phyloP scores from a whole-genome alignment of 2,329 filamentous ascomycete species.

The Magnaporthiopsis rhizophila region DNA sequence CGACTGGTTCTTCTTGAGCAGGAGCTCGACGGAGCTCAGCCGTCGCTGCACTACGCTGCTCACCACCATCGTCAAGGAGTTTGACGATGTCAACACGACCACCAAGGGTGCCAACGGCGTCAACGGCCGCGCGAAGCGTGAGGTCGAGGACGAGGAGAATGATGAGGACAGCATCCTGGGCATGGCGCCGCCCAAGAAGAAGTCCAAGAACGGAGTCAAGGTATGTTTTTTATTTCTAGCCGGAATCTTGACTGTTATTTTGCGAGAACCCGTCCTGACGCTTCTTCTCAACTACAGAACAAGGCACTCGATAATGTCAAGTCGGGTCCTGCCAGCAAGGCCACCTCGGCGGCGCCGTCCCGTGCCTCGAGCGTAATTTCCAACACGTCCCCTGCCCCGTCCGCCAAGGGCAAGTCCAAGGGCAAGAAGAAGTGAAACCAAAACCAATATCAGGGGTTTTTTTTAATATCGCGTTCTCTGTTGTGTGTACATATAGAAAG shows the following conservation, averaged over 20 bases:
- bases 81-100: conserved; percentile 58
- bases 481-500: conserved; percentile 2
- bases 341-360: conserved; percentile 68
- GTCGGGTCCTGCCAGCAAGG: conserved; percentile 58
- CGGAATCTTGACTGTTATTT: background rate
- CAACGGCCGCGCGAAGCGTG: conserved; percentile 67
- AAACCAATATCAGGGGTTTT: background rate
- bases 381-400: conserved; percentile 46
- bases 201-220: conserved; percentile 82
- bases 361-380: conserved; percentile 85
- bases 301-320: conserved; percentile 90
- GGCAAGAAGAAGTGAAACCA: conserved; percentile 42
- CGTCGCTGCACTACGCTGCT: conserved; percentile 89
- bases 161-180: conserved; percentile 76
- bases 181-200: conserved; percentile 86
- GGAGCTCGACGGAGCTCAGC: conserved; percentile 86
- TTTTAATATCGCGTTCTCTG: background rate
- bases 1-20: conserved; percentile 97
- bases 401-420: conserved; percentile 33
- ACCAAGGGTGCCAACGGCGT: conserved; percentile 42
- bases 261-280: background rate
- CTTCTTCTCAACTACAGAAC: conserved; percentile 51
- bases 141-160: conserved; percentile 72
- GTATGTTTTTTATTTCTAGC: conserved; percentile 39
- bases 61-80: conserved; percentile 90